phyloP scores from a whole-genome alignment of 352 stramenopile genomes.

The Pseudoperonospora humuli region DNA sequence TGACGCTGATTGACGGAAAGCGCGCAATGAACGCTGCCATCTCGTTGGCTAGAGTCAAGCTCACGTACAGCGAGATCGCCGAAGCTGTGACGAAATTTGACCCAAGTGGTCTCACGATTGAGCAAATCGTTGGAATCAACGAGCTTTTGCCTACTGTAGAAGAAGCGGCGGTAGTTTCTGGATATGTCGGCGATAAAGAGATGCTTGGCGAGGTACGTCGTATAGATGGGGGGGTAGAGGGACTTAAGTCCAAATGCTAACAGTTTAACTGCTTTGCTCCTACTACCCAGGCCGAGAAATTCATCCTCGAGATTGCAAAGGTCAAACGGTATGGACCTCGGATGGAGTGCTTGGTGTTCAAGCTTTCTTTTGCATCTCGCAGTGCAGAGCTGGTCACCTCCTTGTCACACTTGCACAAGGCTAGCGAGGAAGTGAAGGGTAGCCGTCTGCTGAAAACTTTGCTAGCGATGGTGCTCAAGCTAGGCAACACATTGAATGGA shows the following conservation, averaged over 20 bases:
- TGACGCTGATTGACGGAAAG: slow-evolving; percentile 93
- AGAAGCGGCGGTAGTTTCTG: slow-evolving; percentile 75
- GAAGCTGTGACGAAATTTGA: slow-evolving; percentile 66
- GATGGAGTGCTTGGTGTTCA: slow-evolving; percentile 79
- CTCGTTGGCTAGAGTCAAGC: slow-evolving; percentile 91
- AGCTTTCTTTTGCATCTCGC: slow-evolving; percentile 61
- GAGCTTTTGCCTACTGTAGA: slow-evolving; percentile 93
- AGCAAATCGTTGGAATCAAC: slow-evolving; percentile 85
- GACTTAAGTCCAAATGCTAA: neutral
- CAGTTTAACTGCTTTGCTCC: slow-evolving; percentile 1
- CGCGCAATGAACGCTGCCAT: slow-evolving; percentile 97
- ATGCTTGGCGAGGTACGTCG: slow-evolving; percentile 57
- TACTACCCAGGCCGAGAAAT: slow-evolving; percentile 62
- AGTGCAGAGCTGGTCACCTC: slow-evolving; percentile 77
- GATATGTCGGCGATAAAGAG: slow-evolving; percentile 64
- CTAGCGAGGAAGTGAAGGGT: slow-evolving; percentile 91
- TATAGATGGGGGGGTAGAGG: neutral
- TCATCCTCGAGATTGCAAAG: slow-evolving; percentile 82
- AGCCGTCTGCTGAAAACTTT: slow-evolving; percentile 91
- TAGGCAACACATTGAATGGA: slow-evolving; percentile 96
- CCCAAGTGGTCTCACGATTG: slow-evolving; percentile 42
- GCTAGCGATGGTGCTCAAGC: slow-evolving; percentile 94
- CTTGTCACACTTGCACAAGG: slow-evolving; percentile 78
- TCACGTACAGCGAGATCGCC: slow-evolving; percentile 87
- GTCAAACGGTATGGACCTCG: slow-evolving; percentile 57